phyloP scores from a whole-genome alignment of 2,329 filamentous ascomycete genomes.

The Talaromyces sp. region DNA sequence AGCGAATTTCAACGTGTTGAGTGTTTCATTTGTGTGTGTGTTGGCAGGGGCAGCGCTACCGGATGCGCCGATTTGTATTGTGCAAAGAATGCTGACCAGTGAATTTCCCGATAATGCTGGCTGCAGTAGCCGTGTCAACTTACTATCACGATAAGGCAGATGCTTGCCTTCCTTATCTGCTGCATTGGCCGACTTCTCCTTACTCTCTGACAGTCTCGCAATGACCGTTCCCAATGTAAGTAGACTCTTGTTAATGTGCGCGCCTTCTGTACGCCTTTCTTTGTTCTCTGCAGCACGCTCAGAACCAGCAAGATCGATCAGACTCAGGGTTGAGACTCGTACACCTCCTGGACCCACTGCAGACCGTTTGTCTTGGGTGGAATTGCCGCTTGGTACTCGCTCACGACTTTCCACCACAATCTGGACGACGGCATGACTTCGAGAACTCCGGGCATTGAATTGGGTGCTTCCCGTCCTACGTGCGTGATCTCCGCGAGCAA shows the following conservation, averaged over 20 bases:
- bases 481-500: slow-evolving; percentile 88
- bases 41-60: slow-evolving; percentile 68
- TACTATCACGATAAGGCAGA: slow-evolving; percentile 94
- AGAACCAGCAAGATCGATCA: slow-evolving; percentile 95
- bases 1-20: slow-evolving; percentile 96
- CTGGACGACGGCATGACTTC: slow-evolving; percentile 96
- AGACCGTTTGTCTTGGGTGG: slow-evolving; percentile 61
- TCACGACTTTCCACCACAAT: slow-evolving; percentile 97
- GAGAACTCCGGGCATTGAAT: slow-evolving; percentile 93
- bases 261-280: slow-evolving; percentile 87
- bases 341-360: slow-evolving; percentile 80
- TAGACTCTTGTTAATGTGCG: slow-evolving; percentile 97
- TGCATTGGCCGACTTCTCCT: slow-evolving; percentile 72
- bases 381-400: slow-evolving; percentile 60
- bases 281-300: slow-evolving; percentile 95
- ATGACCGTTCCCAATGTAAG: slow-evolving; percentile 95
- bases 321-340: slow-evolving; percentile 85
- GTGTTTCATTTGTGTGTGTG: slow-evolving; percentile 78
- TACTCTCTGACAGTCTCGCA: slow-evolving; percentile 81
- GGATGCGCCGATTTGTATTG: slow-evolving; percentile 80
- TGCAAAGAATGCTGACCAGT: slow-evolving; percentile 94
- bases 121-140: slow-evolving; percentile 88
- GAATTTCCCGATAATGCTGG: slow-evolving; percentile 90
- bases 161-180: slow-evolving; percentile 84
- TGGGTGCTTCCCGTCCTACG: slow-evolving; percentile 90